Evolutionary conservation across 1,284 basidiomycete species (phyloP), one percentile per base, ranked within the genome.

Genomic region (Phellopilus nigrolimitatus): DNA sequence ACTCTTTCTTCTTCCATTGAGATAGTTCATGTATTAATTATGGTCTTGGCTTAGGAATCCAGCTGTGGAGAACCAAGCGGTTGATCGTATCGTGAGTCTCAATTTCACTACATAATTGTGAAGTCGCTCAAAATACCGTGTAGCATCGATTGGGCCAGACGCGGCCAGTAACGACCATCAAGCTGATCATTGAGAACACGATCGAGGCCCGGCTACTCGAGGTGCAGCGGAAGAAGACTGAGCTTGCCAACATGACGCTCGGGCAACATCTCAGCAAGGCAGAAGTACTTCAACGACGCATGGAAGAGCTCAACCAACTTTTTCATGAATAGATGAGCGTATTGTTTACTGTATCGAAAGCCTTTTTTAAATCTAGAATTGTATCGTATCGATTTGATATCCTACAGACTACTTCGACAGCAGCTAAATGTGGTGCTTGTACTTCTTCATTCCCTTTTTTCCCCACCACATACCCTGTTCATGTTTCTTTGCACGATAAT

Each of bases 201-300:
- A 97, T 99, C 65, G 97, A 99, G 70, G 85, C 87, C 52, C 81
- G 83, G 47, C 74, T 95, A 57, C 74, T 92, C 38, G 83, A 91
- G 67, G 93, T 99, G 15, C 97, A 99, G 72, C 79, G 79, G 66
- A 92, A 95, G 73, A 99, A 99, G 74, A 91, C 87, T 3, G 89
- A 87, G 59, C 73, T 99, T 43, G 94, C 91, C 27, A 91, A 94
- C 60, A 82, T 95, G 79, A 92, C 91, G 0, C 75, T 95, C 50
- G 87, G 87, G 43, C 79, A 88, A 58, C 83, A 78, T 61, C 79
- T 88, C 68, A 89, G 78, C 70, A 91, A 92, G 64, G 79, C 87
- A 36, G 91, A 95, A 62, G 71, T 95, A 60, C 71, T 89, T 66
- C 82, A 87, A 59, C 82, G 89, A 51, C 84, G 90, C 57, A 75